Conservation (phyloP, 306 rosid species). For the Abrus precatorius region DNA sequence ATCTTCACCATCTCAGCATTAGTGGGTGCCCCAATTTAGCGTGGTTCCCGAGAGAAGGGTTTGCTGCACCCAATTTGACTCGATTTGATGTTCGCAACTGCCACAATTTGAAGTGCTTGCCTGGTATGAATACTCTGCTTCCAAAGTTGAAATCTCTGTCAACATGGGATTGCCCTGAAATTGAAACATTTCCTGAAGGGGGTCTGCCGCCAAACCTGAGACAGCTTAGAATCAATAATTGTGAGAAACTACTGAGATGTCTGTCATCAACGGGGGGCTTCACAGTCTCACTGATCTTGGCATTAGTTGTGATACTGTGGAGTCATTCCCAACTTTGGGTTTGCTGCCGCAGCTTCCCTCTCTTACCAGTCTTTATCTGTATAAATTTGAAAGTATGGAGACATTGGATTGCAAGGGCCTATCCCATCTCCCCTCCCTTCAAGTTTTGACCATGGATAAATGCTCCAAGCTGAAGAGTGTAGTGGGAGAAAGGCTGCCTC, state of each 20-base stretch:
- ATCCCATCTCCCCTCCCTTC: slow-evolving; percentile 3
- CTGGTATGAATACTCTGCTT: neutral
- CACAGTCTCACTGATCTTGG: neutral
- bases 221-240: neutral
- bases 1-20: no score
- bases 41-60: neutral
- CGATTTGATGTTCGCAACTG: neutral
- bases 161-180: neutral
- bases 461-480: neutral
- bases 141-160: neutral
- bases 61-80: neutral
- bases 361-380: no score
- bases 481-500: neutral
- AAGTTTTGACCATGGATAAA: no score
- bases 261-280: neutral
- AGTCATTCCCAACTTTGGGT: no score
- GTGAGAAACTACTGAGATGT: neutral
- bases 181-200: neutral
- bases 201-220: no score
- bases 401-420: neutral
- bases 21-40: no score
- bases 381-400: no score
- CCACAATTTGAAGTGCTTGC: neutral
- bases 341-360: no score
- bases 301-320: neutral